These are phyloP conservation scores for Porcisia deanei DNA, from an alignment of 208 protist species.

Conservation along the genomic window DNA sequence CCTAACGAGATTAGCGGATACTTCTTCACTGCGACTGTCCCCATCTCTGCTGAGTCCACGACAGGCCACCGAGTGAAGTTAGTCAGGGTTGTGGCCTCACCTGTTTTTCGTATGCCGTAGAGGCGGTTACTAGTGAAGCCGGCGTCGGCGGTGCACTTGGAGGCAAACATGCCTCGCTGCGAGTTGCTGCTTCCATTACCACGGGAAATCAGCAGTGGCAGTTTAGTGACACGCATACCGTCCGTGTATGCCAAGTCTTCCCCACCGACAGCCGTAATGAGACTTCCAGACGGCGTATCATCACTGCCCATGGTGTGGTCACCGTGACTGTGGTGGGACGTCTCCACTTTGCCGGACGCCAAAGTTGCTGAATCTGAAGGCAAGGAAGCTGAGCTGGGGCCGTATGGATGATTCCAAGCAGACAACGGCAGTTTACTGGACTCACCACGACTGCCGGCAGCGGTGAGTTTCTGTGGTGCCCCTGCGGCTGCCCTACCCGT, in stretches of 20 bases:
- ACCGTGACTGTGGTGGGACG: background rate
- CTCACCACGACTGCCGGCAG: background rate
- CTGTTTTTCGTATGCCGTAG: background rate
- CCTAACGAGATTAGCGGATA: background rate
- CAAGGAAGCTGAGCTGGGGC: background rate
- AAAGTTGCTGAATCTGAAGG: background rate
- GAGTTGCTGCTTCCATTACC: background rate
- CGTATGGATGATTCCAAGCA: background rate
- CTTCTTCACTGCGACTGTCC: constrained; percentile 9
- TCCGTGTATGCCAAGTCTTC: background rate
- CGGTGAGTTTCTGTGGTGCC: background rate
- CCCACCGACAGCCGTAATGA: background rate
- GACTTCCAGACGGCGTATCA: background rate
- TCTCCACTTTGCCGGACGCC: background rate
- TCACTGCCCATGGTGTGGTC: background rate
- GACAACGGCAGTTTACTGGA: background rate
- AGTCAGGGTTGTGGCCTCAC: background rate
- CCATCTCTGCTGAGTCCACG: constrained; percentile 9
- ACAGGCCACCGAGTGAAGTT: background rate
- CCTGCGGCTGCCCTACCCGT: background rate
- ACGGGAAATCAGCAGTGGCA: constrained; percentile 30
- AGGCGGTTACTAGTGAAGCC: constrained; percentile 1
- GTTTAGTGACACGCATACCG: constrained; percentile 6
- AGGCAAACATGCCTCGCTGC: background rate
- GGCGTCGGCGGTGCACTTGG: background rate